phyloP scores from a whole-genome alignment of 1,139 yeast genomes.

The Saccharomyces hybrid region DNA sequence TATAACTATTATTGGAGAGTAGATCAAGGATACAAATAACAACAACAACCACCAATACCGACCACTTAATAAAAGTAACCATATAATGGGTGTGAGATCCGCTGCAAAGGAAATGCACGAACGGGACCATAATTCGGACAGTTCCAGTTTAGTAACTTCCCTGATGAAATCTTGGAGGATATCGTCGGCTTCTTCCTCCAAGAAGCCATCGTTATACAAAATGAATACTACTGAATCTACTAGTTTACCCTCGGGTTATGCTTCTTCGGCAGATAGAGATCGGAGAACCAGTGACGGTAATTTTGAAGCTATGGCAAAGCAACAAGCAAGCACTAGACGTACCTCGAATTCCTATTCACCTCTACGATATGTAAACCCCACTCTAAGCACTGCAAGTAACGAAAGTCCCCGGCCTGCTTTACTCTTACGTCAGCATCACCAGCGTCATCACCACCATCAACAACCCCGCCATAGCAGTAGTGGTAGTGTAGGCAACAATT shows the following conservation, averaged over 20 bases:
- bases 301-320: constrained; percentile 25
- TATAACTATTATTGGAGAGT: background rate
- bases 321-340: constrained; percentile 16
- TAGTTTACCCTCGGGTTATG: constrained; percentile 4
- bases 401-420: constrained; percentile 16
- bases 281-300: constrained; percentile 16
- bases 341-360: constrained; percentile 23
- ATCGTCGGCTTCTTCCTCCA: constrained; percentile 13
- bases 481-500: constrained; percentile 8
- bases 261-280: constrained; percentile 3
- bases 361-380: constrained; percentile 19
- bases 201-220: background rate
- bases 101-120: constrained; percentile 19
- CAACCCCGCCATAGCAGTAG: constrained; percentile 13
- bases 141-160: constrained; percentile 18
- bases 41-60: background rate
- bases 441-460: constrained; percentile 10
- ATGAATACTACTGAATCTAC: background rate
- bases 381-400: constrained; percentile 7
- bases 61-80: background rate
- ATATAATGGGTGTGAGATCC: constrained; percentile 15
- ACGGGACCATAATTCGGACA: constrained; percentile 11
- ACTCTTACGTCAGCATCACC: constrained; percentile 1
- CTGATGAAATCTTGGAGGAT: constrained; percentile 28
- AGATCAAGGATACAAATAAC: background rate